Evolutionary conservation across 805 yeast species (phyloP), one percentile per base, ranked within the genome.

Genomic region (Yarrowia sp.): DNA sequence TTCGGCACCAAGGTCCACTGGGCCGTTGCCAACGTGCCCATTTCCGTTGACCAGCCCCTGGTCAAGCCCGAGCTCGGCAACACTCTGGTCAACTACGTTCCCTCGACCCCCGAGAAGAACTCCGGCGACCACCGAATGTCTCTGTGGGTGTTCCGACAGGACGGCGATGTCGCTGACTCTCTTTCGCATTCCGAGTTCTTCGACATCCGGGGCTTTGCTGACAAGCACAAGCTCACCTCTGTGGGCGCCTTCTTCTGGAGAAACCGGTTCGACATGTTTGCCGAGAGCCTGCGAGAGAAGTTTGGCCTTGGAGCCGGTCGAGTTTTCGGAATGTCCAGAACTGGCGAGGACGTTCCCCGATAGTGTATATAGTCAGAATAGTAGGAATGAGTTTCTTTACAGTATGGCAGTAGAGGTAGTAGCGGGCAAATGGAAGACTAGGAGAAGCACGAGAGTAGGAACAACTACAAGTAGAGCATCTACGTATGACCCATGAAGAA

Each of bases 161-260:
- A 69, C 12, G 47, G 29, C 10, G 61, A 38, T n/a, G 61, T 55
- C 22, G 9, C 18, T 35, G 61, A 38, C 47, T 6, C 58, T 6
- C 24, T 51, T 35, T 53, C 70, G 16, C 69, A 71, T 33, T 74
- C 85, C 66, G 81, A 80, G 12, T 71, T 76, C 62, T 93, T 93
- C 70, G 83, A 90, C 68, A 85, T 93, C 65, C 83, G 98, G 71
- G 68, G 70, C 6, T 92, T 90, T 72, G 88, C 79, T 14, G 77
- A 74, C 3, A 65, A 73, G 3, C 71, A 88, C 72, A 71, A 77
- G 4, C 80, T 94, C 67, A 76, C 77, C n/a, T 84, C 97, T 1
- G 84, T 92, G 51, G 97, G 98, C 25, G 97, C 96, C 1, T 96
- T 90, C 72, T 80, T 90, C 47, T 93, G 96, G 93, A 85, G 98